Conservation (phyloP, 805 yeast species). For the Hemisphaericaspora nanyangensis region DNA sequence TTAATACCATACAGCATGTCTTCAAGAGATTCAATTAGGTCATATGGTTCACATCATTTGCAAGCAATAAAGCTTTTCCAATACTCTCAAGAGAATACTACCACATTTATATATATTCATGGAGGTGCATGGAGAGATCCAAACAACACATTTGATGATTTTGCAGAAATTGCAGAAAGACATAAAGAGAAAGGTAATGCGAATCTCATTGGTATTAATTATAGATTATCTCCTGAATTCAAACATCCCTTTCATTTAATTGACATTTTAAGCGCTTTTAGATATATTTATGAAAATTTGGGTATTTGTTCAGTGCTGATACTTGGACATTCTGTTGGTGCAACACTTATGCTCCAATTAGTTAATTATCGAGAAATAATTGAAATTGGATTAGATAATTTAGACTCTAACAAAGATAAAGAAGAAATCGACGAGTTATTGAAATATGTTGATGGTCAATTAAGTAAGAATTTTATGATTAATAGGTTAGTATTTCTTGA, state of each 20-base stretch:
- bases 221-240: conserved; percentile 61
- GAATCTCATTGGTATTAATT: conserved; percentile 44
- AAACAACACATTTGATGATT: conserved; percentile 55
- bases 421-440: neutral
- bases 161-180: conserved; percentile 20
- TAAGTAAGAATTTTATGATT: neutral
- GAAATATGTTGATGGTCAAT: neutral
- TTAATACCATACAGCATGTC: too few relatives aligned
- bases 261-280: conserved; percentile 51
- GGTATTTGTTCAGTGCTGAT: conserved; percentile 16
- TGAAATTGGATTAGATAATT: conserved; percentile 10
- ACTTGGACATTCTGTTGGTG: conserved; percentile 83
- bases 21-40: neutral
- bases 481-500: conserved; percentile 42
- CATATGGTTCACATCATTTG: conserved; percentile 31
- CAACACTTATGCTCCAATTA: conserved; percentile 59
- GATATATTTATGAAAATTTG: conserved; percentile 17
- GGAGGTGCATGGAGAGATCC: conserved; percentile 91
- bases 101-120: conserved; percentile 58
- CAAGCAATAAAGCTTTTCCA: conserved; percentile 28
- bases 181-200: conserved; percentile 9
- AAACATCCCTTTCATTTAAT: conserved; percentile 58
- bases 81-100: conserved; percentile 7
- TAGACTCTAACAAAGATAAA: neutral
- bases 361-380: conserved; percentile 24